Evolutionary conservation across 2,329 filamentous ascomycete genomes (phyloP), one percentile per base, ranked within the genome.

Genomic region (Blastomyces percursus): DNA sequence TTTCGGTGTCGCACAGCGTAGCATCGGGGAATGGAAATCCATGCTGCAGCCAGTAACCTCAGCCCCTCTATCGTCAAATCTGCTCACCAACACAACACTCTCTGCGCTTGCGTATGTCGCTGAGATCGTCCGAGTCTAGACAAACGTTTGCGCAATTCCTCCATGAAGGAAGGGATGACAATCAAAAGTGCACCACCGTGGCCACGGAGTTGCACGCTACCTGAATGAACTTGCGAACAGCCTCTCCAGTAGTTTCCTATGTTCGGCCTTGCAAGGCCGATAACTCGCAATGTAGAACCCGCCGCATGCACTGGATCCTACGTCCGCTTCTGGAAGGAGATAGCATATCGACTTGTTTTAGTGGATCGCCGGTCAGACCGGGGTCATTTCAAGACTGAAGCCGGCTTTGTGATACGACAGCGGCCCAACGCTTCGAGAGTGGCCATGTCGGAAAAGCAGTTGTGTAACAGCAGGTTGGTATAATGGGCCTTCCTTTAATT

Each of bases 1-100:
- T 42, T 42, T 57, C 14, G 54, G 19, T 27, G 54, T 57, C n/a
- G 35, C 21, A 57, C 54, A 57, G 54, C 35, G 54, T 57, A n/a
- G 11, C 32, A 57, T 57, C 11, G 11, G 35, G 9, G 32, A 3
- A 42, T 24, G 35, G 11, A 6, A 42, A 57, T 42, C n/a, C 54
- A 3, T 42, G n/a, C n/a, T 42, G 19, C 52, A 40, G 52, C 52
- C 6, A 38, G 32, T 38, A 55, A 9, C 24, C 50, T 51, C 32
- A 19, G 32, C 6, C 32, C 11, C 52, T 19, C 32, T 12, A 55
- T 40, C n/a, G 30, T 30, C 3, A n/a, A 40, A 21, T 12, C 3
- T 40, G 30, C 52, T 38, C 35, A 11, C 32, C 16, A 19, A 32
- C 24, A 7, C 35, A 12, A 24, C 21, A 2, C 35, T 16, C 11